Conservation (phyloP, 202 grass and related monocot species). For the Elaeis oleifera region DNA sequence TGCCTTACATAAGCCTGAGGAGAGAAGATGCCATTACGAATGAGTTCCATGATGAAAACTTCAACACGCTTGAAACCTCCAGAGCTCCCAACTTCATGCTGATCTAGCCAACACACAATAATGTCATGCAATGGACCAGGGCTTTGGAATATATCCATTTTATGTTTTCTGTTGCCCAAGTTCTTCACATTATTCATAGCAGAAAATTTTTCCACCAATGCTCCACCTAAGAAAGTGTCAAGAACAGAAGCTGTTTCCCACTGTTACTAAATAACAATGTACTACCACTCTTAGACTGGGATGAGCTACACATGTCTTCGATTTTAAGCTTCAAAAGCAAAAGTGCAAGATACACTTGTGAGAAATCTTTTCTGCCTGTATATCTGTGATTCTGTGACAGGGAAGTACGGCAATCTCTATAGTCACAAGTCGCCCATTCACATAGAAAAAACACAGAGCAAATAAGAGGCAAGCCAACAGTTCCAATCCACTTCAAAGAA, state of each 20-base stretch:
- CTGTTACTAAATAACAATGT: slow-evolving; percentile 34
- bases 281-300: slow-evolving; percentile 49
- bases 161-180: slow-evolving; percentile 52
- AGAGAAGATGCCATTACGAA: slow-evolving; percentile 76
- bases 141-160: slow-evolving; percentile 62
- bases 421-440: slow-evolving; percentile 99
- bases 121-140: slow-evolving; percentile 95
- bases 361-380: slow-evolving; percentile 85
- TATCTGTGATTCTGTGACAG: slow-evolving; percentile 50
- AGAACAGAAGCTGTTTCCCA: slow-evolving; percentile 40
- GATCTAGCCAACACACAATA: slow-evolving; percentile 96
- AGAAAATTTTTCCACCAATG: slow-evolving; percentile 29
- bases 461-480: slow-evolving; percentile 72
- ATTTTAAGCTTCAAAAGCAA: slow-evolving; percentile 86
- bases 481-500: slow-evolving; percentile 95
- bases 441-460: slow-evolving; percentile 96
- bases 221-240: slow-evolving; percentile 31
- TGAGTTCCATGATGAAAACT: slow-evolving; percentile 72
- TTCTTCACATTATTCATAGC: slow-evolving; percentile 37
- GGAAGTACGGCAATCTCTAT: slow-evolving; percentile 71
- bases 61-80: slow-evolving; percentile 64
- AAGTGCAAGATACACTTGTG: slow-evolving; percentile 79
- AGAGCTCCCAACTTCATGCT: slow-evolving; percentile 69
- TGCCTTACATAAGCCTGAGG: slow-evolving; percentile 96
- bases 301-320: slow-evolving; percentile 59